Percentiles rank a stretch among this genome's conserved stretches.
Conservation (phyloP, 2,329 filamentous ascomycete species). For the Penicillium sp. region DNA sequence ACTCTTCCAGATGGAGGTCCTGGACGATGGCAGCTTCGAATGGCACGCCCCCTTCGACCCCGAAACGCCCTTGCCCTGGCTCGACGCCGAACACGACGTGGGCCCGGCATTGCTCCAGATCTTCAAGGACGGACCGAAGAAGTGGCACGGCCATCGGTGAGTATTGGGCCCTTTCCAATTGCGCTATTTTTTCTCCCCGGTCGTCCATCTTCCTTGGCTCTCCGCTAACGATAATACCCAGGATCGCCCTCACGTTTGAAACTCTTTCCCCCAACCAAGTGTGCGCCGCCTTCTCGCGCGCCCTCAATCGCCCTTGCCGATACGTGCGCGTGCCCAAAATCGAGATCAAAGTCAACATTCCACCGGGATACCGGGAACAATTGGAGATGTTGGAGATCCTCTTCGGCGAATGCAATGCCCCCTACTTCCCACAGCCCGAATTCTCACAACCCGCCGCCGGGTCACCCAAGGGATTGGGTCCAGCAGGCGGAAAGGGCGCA, state of each 20-base stretch:
- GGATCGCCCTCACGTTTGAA: conserved; percentile 88
- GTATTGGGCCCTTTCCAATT: conserved; percentile 23
- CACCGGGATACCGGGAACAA: conserved; percentile 83
- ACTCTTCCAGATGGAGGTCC: conserved; percentile 90
- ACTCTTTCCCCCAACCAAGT: conserved; percentile 79
- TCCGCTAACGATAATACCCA: too few species aligned
- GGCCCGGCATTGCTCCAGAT: conserved; percentile 89
- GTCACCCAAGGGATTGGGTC: conserved; percentile 39
- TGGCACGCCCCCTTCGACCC: conserved; percentile 96
- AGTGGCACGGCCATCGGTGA: conserved; percentile 74
- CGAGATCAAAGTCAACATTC: conserved; percentile 80
- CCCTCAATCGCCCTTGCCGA: conserved; percentile 70
- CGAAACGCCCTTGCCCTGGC: conserved; percentile 83
- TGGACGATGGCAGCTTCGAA: conserved; percentile 77
- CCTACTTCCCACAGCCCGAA: conserved; percentile 63
- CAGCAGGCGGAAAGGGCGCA: conserved; percentile 40
- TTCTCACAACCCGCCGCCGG: conserved; percentile 43
- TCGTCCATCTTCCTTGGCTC: not conserved
- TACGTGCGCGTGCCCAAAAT: conserved; percentile 74
- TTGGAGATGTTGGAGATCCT: conserved; percentile 64
- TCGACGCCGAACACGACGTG: conserved; percentile 94
- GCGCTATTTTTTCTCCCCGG: not conserved
- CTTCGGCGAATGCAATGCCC: conserved; percentile 58
- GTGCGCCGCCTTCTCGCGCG: conserved; percentile 74
- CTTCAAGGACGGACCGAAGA: conserved; percentile 85